phyloP scores from a whole-genome alignment of 1,139 yeast species.

The Nadsonia starkeyi-henricii region DNA sequence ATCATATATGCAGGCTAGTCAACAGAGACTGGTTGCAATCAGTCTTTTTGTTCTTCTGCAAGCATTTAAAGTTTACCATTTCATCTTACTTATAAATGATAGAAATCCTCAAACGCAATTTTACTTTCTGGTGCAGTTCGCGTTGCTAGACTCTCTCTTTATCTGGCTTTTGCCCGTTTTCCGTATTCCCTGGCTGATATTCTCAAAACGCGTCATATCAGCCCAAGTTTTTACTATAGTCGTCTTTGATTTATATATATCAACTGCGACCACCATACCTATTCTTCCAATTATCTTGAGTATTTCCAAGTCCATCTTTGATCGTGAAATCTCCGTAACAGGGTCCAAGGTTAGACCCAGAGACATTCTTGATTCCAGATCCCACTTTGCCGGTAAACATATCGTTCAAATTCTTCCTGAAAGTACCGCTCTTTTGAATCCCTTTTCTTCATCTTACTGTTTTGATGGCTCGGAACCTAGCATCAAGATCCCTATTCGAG shows the following conservation, averaged over 20 bases:
- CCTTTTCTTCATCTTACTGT: conserved; percentile 54
- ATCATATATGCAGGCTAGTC: conserved; percentile 50
- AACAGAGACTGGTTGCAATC: conserved; percentile 55
- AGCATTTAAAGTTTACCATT: conserved; percentile 68
- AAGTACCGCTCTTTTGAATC: conserved; percentile 74
- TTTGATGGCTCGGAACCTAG: conserved; percentile 28
- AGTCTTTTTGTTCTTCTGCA: conserved; percentile 63
- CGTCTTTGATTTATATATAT: conserved; percentile 10
- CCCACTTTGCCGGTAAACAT: conserved; percentile 74
- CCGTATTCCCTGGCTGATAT: conserved; percentile 59
- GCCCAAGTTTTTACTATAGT: conserved; percentile 25
- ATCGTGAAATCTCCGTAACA: conserved; percentile 52
- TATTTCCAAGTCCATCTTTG: conserved; percentile 35
- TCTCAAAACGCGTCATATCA: conserved; percentile 27
- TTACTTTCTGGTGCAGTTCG: conserved; percentile 54
- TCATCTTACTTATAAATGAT: conserved; percentile 29
- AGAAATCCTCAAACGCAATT: conserved; percentile 35
- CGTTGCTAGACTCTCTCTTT: conserved; percentile 56
- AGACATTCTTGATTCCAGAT: conserved; percentile 42
- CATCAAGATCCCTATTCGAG: conserved; percentile 53
- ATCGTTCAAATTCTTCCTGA: conserved; percentile 86
- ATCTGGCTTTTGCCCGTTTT: conserved; percentile 58
- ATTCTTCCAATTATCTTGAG: conserved; percentile 34
- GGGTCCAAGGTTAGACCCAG: conserved; percentile 35
- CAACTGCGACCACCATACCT: conserved; percentile 24